Conservation (phyloP, 1,284 basidiomycete species). For the Tylopilus orsonianus region DNA sequence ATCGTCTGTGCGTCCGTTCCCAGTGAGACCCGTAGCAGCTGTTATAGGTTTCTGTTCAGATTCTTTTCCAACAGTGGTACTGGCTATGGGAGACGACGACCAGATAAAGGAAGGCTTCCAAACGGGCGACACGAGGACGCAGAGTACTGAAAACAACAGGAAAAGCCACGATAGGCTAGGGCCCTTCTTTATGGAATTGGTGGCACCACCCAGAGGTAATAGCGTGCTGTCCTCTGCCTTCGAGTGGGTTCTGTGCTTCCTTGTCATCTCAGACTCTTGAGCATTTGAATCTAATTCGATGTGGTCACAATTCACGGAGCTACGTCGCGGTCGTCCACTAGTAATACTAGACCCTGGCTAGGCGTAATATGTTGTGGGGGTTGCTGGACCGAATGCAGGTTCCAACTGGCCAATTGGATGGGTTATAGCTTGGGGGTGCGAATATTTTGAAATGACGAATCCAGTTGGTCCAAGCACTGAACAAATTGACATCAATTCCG, state of each 20-base stretch:
- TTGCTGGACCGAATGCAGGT: too few species aligned
- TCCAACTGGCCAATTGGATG: too few species aligned
- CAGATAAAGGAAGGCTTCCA: conserved; percentile 1
- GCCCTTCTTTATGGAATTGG: conserved; percentile 7
- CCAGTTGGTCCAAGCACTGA: too few species aligned
- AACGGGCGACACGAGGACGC: conserved; percentile 18
- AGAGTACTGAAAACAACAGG: conserved; percentile 21
- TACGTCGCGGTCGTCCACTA: too few species aligned
- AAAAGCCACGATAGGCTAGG: conserved; percentile 17
- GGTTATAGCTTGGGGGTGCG: too few species aligned
- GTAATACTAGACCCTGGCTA: too few species aligned
- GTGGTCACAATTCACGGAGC: too few species aligned
- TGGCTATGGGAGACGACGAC: background rate
- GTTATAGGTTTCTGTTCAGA: background rate
- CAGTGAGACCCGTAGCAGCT: conserved; percentile 15
- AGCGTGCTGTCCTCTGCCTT: conserved; percentile 1
- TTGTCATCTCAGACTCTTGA: background rate
- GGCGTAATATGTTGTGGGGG: too few species aligned
- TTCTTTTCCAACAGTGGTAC: background rate
- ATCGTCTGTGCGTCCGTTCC: conserved; percentile 35
- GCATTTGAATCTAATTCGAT: conserved; percentile 4
- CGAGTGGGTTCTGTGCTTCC: background rate
- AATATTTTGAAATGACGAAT: too few species aligned
- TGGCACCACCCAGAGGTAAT: conserved; percentile 1
- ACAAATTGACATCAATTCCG: too few species aligned